Base-by-base conservation (phyloP, 805 yeast genomes). In the Yarrowia osloensis region DNA sequence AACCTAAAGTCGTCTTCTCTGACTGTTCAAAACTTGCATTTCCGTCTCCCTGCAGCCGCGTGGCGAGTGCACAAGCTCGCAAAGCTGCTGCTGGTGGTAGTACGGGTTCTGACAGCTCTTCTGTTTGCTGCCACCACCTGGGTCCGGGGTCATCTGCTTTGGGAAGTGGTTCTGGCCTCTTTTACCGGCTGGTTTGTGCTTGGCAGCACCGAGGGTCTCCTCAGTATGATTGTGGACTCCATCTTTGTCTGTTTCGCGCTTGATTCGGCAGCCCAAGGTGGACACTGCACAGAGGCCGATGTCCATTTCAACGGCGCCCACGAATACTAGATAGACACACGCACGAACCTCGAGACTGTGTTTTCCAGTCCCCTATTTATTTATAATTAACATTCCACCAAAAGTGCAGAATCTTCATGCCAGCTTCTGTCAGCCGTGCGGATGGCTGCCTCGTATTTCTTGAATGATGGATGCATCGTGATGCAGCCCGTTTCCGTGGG, bases 151-250 rank as follows among this genome's bases (percentile, higher is more conserved):
- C 80, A 80, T 35, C 22, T 33, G 22, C 42, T 61, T 4, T 61
- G 66, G 66, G 76, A 80, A 13, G 82, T 80, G 1, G 68, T 80
- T 11, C 69, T 79, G 11, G 79, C 79, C 3, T 77, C 77, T 26
- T 74, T 76, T 55, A 74, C 79, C 13, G 82, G 81, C 15, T 80
- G 81, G 81, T 76, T 79, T 19, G 75, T 80, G 7, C 74, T 79
- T 24, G 82, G 82, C 5, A 77, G 81, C 8, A 77, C 81, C 11
- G 82, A 80, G 67, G 80, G 80, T 17, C 75, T 77, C 15, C 72
- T 80, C 61, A 72, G 77, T 67, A 79, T 76, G 75, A 71, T 76
- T 37, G 71, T 76, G 52, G 80, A 77, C 50, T 74, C 77, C 3
- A 68, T 75, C 21, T 77, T 71, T 54, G 77, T 79, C n/a, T 76